Evolutionary conservation across 192 early-diverging fungal species (phyloP), one percentile per base, ranked within the genome.

Genomic region (Endogone sp.): DNA sequence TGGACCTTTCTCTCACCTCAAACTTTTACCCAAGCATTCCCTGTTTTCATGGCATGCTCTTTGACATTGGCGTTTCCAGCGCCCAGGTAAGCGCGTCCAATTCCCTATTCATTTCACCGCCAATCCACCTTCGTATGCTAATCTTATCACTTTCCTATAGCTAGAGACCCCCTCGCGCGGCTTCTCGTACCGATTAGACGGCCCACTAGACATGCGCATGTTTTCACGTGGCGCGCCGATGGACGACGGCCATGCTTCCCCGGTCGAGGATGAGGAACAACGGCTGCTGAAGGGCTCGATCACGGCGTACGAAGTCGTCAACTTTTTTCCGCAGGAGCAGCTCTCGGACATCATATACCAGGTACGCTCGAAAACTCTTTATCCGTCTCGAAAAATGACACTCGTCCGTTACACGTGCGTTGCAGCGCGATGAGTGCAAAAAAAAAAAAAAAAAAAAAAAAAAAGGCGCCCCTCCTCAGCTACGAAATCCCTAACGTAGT

Each of bases 141-240:
- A 11, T 29, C 27, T 31, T 23, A 24, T 65, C 32, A 29, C 3
- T 56, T 29, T 2, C 1, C 22, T 3, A 23, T 29, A 78, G 76
- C 73, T 93, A 29, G 84, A 85, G 64, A 81, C 85, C 2, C 64
- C 82, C 25, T 57, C 68, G 28, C 84, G 92, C 31, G 92, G 92
- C 22, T 93, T 93, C 70, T 90, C 90, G 1, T 88, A 86, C 72
- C 72, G 82, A 22, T 71, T 69, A 6, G 86, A 90, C 49, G 89
- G 88, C 4, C 89, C 89, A 9, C 71, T 93, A 26, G 90, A 91
- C 70, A 92, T 93, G 92, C 82, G 92, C 23, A 92, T 93, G 90
- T 76, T 72, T 27, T 75, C 81, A 10, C 27, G 71, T 2, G 82
- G 82, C 2, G 29, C n/a, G n/a, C n/a, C n/a, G n/a, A n/a, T n/a